phyloP scores from a whole-genome alignment of 305 asterid species.

The Fraxinus xanthoxyloides region DNA sequence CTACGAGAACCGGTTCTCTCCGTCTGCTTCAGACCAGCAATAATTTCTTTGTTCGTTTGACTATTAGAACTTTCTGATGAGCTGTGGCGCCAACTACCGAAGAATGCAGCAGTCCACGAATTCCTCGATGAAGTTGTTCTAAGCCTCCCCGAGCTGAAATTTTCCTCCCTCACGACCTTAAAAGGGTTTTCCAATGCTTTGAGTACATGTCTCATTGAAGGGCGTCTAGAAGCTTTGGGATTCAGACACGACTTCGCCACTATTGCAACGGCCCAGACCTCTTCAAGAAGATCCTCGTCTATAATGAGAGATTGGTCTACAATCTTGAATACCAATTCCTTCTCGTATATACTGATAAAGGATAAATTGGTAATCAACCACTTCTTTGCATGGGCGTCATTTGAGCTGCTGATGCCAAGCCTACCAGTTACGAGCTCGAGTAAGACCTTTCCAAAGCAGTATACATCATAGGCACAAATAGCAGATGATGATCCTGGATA shows the following conservation, averaged over 20 bases:
- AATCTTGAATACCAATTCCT: conserved; percentile 47
- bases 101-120: conserved; percentile 58
- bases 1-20: conserved; percentile 53
- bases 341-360: conserved; percentile 40
- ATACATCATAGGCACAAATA: conserved; percentile 56
- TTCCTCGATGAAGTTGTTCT: conserved; percentile 44
- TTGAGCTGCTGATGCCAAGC: conserved; percentile 41
- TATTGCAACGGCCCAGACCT: conserved; percentile 72
- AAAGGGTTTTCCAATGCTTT: conserved; percentile 73
- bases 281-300: conserved; percentile 69
- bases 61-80: conserved; percentile 47
- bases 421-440: conserved; percentile 74
- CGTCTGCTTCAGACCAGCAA: conserved; percentile 39
- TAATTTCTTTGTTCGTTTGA: conserved; percentile 41
- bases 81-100: conserved; percentile 57
- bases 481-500: conserved; percentile 42
- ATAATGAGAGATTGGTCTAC: conserved; percentile 56
- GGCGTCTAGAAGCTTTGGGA: conserved; percentile 60
- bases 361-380: conserved; percentile 48
- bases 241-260: conserved; percentile 77
- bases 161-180: conserved; percentile 61
- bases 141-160: conserved; percentile 42
- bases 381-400: conserved; percentile 40
- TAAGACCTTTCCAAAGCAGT: conserved; percentile 66
- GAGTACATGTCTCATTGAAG: conserved; percentile 58